A percentile compares a stretch with the other conserved stretches of the same genome.
Evolutionary conservation across 352 stramenopile species (phyloP).

Genomic region (Phytophthora cajani): DNA sequence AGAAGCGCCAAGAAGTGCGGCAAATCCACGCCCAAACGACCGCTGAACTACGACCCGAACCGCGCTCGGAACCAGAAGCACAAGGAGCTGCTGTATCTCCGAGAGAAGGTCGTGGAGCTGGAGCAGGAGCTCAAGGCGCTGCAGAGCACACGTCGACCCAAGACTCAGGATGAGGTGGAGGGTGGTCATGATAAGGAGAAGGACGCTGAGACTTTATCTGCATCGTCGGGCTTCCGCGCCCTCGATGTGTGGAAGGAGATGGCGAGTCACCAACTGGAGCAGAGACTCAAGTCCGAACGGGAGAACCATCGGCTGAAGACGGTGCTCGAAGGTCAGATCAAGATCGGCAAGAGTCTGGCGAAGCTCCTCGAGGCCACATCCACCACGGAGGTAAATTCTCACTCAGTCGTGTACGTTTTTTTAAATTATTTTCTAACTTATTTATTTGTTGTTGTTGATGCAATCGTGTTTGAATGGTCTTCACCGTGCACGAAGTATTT

Average conservation of each 20-base stretch:
- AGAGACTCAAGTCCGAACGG: conserved; percentile 53
- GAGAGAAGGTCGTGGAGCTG: conserved; percentile 48
- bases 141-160: conserved; percentile 20
- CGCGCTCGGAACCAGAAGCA: conserved; percentile 43
- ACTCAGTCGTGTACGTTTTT: neutral
- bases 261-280: conserved; percentile 46
- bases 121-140: conserved; percentile 43
- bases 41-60: conserved; percentile 48
- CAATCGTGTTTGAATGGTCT: conserved; percentile 34
- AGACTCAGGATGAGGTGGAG: neutral
- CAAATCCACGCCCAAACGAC: conserved; percentile 15
- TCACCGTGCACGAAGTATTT: conserved; percentile 31
- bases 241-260: conserved; percentile 49
- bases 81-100: conserved; percentile 53
- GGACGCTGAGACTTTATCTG: neutral
- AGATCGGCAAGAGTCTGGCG: conserved; percentile 60
- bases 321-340: conserved; percentile 67
- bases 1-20: conserved; percentile 12
- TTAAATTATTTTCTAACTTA: neutral
- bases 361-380: conserved; percentile 45
- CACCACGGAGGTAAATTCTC: conserved; percentile 31
- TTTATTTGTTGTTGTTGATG: conserved; percentile 14
- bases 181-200: neutral
- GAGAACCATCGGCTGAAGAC: conserved; percentile 64
- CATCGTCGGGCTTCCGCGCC: conserved; percentile 5